Evolutionary conservation across 2,329 filamentous ascomycete species (phyloP).

Genomic region (Monosporascus sp.): DNA sequence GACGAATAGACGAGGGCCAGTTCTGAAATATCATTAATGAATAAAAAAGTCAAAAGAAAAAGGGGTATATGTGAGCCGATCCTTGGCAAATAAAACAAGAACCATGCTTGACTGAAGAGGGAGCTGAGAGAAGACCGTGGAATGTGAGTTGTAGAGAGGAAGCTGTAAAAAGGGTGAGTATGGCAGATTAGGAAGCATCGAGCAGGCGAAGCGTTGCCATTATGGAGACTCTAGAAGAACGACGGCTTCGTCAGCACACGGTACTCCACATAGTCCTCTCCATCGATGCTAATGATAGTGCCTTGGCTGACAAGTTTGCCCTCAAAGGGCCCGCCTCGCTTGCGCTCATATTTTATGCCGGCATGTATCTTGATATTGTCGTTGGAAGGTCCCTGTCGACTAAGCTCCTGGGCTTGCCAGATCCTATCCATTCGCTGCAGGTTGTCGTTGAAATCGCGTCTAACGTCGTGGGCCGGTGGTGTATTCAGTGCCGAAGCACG

Average conservation of each 20-base stretch:
- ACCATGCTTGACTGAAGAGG: not conserved
- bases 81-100: not conserved
- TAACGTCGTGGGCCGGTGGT: constrained; percentile 20
- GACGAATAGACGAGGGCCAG: too few species aligned
- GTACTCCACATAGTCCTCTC: constrained; percentile 63
- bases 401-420: constrained; percentile 47
- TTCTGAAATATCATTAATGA: too few species aligned
- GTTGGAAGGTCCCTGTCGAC: constrained; percentile 22
- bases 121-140: not conserved
- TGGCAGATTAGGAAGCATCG: not conserved
- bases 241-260: constrained; percentile 58
- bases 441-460: constrained; percentile 41
- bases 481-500: not conserved
- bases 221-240: constrained; percentile 42
- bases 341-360: constrained; percentile 59
- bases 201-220: not conserved
- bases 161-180: not conserved
- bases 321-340: constrained; percentile 53
- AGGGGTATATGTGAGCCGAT: constrained; percentile 1
- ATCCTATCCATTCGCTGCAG: constrained; percentile 50
- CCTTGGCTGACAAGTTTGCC: constrained; percentile 60
- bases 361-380: constrained; percentile 53
- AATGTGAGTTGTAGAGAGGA: not conserved
- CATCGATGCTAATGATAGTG: constrained; percentile 58
- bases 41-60: not conserved